Percentiles rank a stretch among this genome's conserved stretches.
phyloP scores from a whole-genome alignment of 352 stramenopile genomes.

The Phytopythium sindhum region DNA sequence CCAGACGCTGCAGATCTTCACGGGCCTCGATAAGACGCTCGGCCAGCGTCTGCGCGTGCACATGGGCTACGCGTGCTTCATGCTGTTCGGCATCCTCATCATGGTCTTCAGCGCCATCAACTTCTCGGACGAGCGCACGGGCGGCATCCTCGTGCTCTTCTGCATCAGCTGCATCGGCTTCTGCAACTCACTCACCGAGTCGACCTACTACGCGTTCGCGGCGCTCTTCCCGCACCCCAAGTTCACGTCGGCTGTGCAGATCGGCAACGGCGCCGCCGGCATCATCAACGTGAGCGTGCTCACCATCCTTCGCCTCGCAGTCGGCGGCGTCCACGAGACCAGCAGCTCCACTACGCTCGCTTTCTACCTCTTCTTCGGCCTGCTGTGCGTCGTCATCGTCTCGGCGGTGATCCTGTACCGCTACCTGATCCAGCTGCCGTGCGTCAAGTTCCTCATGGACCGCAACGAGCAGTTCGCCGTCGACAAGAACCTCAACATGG shows the following conservation, averaged over 20 bases:
- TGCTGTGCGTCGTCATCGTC: constrained; percentile 38
- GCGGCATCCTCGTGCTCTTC: constrained; percentile 36
- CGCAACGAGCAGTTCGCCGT: constrained; percentile 25
- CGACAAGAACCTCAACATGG: constrained; percentile 20
- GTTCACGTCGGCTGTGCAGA: constrained; percentile 53
- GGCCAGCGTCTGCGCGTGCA: constrained; percentile 23
- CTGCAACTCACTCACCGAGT: constrained; percentile 43
- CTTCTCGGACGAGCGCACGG: constrained; percentile 30
- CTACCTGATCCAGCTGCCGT: constrained; percentile 19
- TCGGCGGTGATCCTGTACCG: constrained; percentile 32
- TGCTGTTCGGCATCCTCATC: constrained; percentile 28
- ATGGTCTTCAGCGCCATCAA: constrained; percentile 38
- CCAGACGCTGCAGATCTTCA: constrained; percentile 38
- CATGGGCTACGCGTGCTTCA: constrained; percentile 32
- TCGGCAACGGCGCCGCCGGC: constrained; percentile 39
- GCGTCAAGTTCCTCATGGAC: constrained; percentile 40
- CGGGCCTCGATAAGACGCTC: constrained; percentile 41
- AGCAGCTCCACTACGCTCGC: constrained; percentile 17
- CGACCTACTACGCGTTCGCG: constrained; percentile 42
- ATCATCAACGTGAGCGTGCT: constrained; percentile 41
- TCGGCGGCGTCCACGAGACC: constrained; percentile 30
- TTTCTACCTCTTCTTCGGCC: constrained; percentile 52
- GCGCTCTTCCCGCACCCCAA: constrained; percentile 49
- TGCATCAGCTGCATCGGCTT: constrained; percentile 38
- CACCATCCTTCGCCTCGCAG: constrained; percentile 37